Conservation (phyloP, 1,284 basidiomycete genomes). For the Phlebopus sp. region DNA sequence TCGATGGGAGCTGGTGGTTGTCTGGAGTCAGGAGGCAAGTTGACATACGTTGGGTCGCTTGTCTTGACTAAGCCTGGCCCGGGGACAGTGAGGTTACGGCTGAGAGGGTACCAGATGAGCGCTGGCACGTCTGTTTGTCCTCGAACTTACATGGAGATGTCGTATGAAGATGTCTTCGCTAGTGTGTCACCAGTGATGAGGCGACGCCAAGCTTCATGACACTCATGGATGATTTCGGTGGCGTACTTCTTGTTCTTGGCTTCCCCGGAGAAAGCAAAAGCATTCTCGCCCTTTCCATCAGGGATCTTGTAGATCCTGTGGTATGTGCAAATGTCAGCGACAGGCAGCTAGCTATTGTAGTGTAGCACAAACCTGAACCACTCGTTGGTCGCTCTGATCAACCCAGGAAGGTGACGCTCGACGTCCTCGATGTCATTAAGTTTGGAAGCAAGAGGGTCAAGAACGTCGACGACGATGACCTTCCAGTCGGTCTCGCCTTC, state of each 20-base stretch:
- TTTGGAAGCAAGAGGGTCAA: conserved; percentile 93
- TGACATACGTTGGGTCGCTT: conserved; percentile 64
- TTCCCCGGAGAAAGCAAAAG: conserved; percentile 99
- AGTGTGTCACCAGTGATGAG: conserved; percentile 81
- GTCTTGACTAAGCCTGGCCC: conserved; percentile 68
- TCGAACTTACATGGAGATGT: conserved; percentile 73
- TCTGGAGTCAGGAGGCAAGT: conserved; percentile 77
- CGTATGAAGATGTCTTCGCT: conserved; percentile 68
- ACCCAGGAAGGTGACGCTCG: conserved; percentile 95
- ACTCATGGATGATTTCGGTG: conserved; percentile 97
- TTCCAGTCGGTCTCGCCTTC: conserved; percentile 99
- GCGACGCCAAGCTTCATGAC: conserved; percentile 98
- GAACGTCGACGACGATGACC: conserved; percentile 95
- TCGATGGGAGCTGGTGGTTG: conserved; percentile 85
- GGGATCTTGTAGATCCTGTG: conserved; percentile 95
- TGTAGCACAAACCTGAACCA: conserved; percentile 75
- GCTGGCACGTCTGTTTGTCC: conserved; percentile 5
- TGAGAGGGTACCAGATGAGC: conserved; percentile 28
- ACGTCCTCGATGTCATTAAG: conserved; percentile 99
- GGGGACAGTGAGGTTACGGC: conserved; percentile 68
- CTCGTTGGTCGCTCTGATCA: conserved; percentile 96
- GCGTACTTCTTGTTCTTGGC: conserved; percentile 99
- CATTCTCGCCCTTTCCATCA: conserved; percentile 99
- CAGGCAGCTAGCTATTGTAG: background rate
- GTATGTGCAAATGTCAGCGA: conserved; percentile 9